A percentile compares a stretch with the other conserved stretches of the same genome.
Conservation (phyloP, 1,139 yeast genomes). For the Hyphopichia burtonii region DNA sequence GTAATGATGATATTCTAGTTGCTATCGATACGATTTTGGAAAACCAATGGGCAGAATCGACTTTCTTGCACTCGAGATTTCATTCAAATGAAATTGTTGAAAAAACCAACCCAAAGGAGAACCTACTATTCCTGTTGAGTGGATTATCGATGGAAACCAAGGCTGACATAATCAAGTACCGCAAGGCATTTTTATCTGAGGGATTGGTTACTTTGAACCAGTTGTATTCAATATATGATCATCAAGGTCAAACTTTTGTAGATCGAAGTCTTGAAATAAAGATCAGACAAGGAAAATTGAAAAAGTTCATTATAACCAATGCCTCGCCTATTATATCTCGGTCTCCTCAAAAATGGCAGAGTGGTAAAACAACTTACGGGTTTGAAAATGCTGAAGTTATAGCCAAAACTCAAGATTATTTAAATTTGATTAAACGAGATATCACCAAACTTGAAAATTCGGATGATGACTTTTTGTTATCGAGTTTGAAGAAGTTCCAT, state of each 20-base stretch:
- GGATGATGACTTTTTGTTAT: not conserved
- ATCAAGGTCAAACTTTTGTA: slow-evolving; percentile 44
- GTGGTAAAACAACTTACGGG: slow-evolving; percentile 43
- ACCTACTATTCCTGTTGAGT: slow-evolving; percentile 30
- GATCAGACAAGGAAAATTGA: slow-evolving; percentile 31
- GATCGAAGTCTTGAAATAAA: slow-evolving; percentile 38
- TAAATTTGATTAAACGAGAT: slow-evolving; percentile 14
- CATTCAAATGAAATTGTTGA: slow-evolving; percentile 13
- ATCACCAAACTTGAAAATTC: slow-evolving; percentile 6
- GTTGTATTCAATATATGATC: slow-evolving; percentile 39
- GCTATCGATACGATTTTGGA: slow-evolving; percentile 35
- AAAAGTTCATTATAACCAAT: slow-evolving; percentile 43
- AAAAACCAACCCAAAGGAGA: slow-evolving; percentile 17
- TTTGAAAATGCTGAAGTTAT: slow-evolving; percentile 45
- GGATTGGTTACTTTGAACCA: slow-evolving; percentile 41
- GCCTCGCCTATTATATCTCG: slow-evolving; percentile 48
- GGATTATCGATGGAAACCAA: slow-evolving; percentile 35
- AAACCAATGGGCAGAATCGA: slow-evolving; percentile 43
- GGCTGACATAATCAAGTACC: slow-evolving; percentile 38
- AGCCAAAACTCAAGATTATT: slow-evolving; percentile 25
- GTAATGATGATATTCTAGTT: slow-evolving; percentile 27
- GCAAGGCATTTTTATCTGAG: slow-evolving; percentile 30
- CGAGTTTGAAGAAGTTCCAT: slow-evolving; percentile 22
- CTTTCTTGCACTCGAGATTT: slow-evolving; percentile 23
- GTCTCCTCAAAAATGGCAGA: slow-evolving; percentile 28